phyloP scores from a whole-genome alignment of 352 stramenopile genomes.

The Phytopythium chamaehyphon region DNA sequence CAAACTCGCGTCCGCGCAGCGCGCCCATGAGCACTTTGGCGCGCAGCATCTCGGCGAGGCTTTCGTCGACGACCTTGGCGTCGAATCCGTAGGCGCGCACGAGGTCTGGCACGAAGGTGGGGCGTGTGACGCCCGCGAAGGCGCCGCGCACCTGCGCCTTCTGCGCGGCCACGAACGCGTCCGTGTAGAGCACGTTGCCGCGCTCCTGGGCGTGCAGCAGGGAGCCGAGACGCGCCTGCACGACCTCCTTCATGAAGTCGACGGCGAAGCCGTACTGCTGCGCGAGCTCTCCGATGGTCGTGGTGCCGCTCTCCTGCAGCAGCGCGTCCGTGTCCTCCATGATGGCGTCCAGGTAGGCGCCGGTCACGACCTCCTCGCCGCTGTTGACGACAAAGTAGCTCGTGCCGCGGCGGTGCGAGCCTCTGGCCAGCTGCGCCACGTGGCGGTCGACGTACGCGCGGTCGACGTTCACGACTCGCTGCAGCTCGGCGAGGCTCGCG shows the following conservation, averaged over 20 bases:
- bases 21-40: slow-evolving; percentile 52
- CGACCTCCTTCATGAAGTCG: slow-evolving; percentile 80
- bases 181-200: slow-evolving; percentile 72
- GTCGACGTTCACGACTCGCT: slow-evolving; percentile 69
- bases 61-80: slow-evolving; percentile 58
- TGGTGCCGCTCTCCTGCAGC: slow-evolving; percentile 66
- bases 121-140: slow-evolving; percentile 56
- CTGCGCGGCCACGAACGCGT: slow-evolving; percentile 67
- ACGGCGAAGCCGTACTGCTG: slow-evolving; percentile 81
- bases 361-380: slow-evolving; percentile 77
- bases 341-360: slow-evolving; percentile 79
- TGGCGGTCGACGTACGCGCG: slow-evolving; percentile 66
- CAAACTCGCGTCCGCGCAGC: slow-evolving; percentile 68
- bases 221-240: slow-evolving; percentile 48
- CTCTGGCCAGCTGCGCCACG: slow-evolving; percentile 36
- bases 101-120: slow-evolving; percentile 72
- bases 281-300: slow-evolving; percentile 63
- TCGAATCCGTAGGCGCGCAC: slow-evolving; percentile 51
- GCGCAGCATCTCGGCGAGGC: slow-evolving; percentile 50
- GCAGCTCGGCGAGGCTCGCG: slow-evolving; percentile 59
- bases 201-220: slow-evolving; percentile 61
- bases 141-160: slow-evolving; percentile 60
- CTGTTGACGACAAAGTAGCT: slow-evolving; percentile 62
- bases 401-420: slow-evolving; percentile 13
- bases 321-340: slow-evolving; percentile 79